Evolutionary conservation across 2,329 filamentous ascomycete species (phyloP), one percentile per base, ranked within the genome.

Genomic region (Fusarium liriodendri): DNA sequence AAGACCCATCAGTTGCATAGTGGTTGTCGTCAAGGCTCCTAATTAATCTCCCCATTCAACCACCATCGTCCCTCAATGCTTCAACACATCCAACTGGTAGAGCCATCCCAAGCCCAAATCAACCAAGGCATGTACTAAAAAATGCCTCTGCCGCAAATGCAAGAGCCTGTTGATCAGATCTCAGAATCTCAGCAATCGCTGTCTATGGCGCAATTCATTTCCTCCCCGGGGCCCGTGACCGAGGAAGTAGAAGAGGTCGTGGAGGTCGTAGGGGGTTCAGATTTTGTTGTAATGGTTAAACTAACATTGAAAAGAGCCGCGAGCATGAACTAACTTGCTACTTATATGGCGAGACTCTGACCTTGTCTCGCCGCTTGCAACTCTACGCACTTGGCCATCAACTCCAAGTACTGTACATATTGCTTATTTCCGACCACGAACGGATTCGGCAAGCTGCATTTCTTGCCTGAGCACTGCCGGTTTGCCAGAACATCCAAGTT

Each of bases 371-470:
- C 67, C 5, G 64, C 67, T 4, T 58, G 54, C 42, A 69, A 18
- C 18, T 68, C 45, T 14, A 74, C 72, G 54, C 72, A 74, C 29
- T 70, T 29, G 9, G 45, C 70, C 72, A 74, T 74, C 5, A 70
- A 25, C 47, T 66, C 40, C n/a, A 72, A 40, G 45, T 72, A 74
- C 22, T 64, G 40, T 18, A 65, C 62, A 27, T 72, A 74, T 8
- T 63, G 63, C 38, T 70, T 59, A 6, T 64, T 70, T 1, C 70
- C 70, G 37, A 74, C 70, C 20, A 72, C 52, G 52, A 72, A 74
- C 4, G 72, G 70, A 22, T 74, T 74, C 18, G 63, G 55, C 18
- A 67, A 25, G n/a, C 47, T 58, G 35, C 70, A 74, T 11, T 32
- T 27, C 22, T 40, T 50, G 3, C 64, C 70, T 1, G 61, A 27